Conservation (phyloP, 768 basidiomycete species). For the Phaeolepiota aurea region DNA sequence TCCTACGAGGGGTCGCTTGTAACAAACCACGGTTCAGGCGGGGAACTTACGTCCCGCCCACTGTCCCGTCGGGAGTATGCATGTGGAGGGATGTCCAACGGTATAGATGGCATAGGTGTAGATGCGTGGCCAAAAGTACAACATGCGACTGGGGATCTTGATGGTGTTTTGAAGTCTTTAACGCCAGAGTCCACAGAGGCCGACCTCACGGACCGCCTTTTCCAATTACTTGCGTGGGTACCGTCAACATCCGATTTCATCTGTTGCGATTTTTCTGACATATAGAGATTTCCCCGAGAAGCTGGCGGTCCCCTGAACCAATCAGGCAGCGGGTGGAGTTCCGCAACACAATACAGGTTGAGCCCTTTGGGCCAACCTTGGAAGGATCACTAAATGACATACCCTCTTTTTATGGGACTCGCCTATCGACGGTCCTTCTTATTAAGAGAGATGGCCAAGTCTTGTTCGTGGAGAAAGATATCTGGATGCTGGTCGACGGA, state of each 20-base stretch:
- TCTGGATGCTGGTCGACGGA: slow-evolving; percentile 45
- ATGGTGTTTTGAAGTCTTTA: slow-evolving; percentile 28
- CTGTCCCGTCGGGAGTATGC: slow-evolving; percentile 40
- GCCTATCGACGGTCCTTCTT: slow-evolving; percentile 65
- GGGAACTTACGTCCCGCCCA: slow-evolving; percentile 42
- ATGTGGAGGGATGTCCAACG: slow-evolving; percentile 67
- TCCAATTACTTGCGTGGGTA: slow-evolving; percentile 65
- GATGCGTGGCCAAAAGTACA: slow-evolving; percentile 70
- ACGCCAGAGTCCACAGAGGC: slow-evolving; percentile 34
- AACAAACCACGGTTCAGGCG: slow-evolving; percentile 69
- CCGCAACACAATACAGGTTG: slow-evolving; percentile 55
- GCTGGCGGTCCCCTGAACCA: slow-evolving; percentile 37
- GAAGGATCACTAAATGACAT: slow-evolving; percentile 12
- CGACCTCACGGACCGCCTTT: slow-evolving; percentile 48
- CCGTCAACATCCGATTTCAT: slow-evolving; percentile 8
- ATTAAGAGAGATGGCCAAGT: slow-evolving; percentile 52
- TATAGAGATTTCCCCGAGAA: slow-evolving; percentile 21
- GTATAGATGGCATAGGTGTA: slow-evolving; percentile 54
- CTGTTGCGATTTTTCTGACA: slow-evolving; percentile 15
- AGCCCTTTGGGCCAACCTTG: slow-evolving; percentile 35
- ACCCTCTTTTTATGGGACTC: slow-evolving; percentile 50
- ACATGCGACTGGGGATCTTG: slow-evolving; percentile 43
- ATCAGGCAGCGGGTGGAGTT: slow-evolving; percentile 44
- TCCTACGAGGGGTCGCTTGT: slow-evolving; percentile 47
- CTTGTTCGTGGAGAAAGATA: slow-evolving; percentile 65